Percentiles rank a stretch among this genome's conserved stretches.
These are phyloP conservation scores for Chaetomium olivaceum DNA, from an alignment of 2,329 filamentous ascomycete genomes.

Conservation along the genomic window DNA sequence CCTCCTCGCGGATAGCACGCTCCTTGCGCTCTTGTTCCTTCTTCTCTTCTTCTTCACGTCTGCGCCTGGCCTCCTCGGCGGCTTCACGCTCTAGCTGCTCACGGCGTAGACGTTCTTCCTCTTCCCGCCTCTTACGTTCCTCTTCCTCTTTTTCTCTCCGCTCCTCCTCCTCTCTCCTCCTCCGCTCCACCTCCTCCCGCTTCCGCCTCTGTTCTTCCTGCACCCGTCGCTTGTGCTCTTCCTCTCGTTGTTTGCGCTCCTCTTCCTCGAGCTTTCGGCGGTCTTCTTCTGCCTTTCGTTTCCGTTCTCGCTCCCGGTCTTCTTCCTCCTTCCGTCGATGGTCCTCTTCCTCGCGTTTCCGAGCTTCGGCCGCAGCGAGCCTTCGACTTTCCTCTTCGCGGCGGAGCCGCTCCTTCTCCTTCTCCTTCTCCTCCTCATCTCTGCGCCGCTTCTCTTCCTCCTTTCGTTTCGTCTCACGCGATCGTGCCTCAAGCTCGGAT, in stretches of 20 bases:
- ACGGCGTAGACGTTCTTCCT: constrained; percentile 37
- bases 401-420: constrained; percentile 35
- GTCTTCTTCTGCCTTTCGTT: constrained; percentile 40
- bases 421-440: constrained; percentile 34
- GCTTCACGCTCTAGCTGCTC: constrained; percentile 38
- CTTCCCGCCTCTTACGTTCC: constrained; percentile 38
- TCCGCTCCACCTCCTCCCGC: constrained; percentile 36
- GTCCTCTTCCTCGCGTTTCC: constrained; percentile 35
- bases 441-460: constrained; percentile 35
- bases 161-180: constrained; percentile 36
- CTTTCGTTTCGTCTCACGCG: constrained; percentile 29
- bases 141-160: constrained; percentile 35
- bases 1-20: constrained; percentile 51
- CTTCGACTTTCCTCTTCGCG: constrained; percentile 35
- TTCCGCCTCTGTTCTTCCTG: constrained; percentile 35
- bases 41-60: constrained; percentile 54
- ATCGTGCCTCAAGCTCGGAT: constrained; percentile 38
- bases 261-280: constrained; percentile 35
- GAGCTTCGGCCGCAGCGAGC: constrained; percentile 31
- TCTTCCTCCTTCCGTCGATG: constrained; percentile 38
- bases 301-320: constrained; percentile 35
- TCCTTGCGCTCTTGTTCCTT: constrained; percentile 55
- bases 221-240: constrained; percentile 39
- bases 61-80: constrained; percentile 39
- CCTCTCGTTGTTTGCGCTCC: constrained; percentile 34